These are phyloP conservation scores for Ogataea paradorogensis DNA, from an alignment of 805 yeast genomes.

Conservation along the genomic window DNA sequence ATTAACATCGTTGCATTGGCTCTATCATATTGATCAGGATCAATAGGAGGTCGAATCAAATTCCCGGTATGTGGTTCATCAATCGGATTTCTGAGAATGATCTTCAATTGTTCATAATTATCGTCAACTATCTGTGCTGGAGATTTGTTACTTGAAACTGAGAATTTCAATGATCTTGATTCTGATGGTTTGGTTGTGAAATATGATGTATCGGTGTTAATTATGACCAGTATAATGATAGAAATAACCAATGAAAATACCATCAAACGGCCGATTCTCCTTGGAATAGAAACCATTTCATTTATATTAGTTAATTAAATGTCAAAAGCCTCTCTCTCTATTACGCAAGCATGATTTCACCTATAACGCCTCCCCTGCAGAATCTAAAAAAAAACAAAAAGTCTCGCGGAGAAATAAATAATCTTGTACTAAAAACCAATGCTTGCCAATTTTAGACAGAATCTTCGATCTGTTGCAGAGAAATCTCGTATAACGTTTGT, in stretches of 20 bases:
- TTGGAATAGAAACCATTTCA: conserved; percentile 14
- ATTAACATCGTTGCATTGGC: conserved; percentile 77
- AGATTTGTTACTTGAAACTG: conserved; percentile 7
- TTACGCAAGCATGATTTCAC: conserved; percentile 5
- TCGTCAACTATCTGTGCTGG: conserved; percentile 33
- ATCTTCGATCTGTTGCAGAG: conserved; percentile 1
- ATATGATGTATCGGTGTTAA: conserved; percentile 4
- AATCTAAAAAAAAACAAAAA: no score
- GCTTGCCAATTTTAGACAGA: conserved; percentile 1
- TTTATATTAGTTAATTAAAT: not conserved
- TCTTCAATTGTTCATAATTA: conserved; percentile 39
- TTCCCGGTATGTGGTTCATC: conserved; percentile 46
- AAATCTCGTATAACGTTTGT: conserved; percentile 39
- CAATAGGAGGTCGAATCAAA: conserved; percentile 29
- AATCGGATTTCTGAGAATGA: conserved; percentile 37
- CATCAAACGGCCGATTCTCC: conserved; percentile 11
- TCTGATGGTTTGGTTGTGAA: not conserved
- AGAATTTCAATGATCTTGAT: not conserved
- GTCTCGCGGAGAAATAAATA: not conserved
- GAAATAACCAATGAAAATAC: conserved; percentile 9
- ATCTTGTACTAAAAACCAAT: not conserved
- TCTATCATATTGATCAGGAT: conserved; percentile 30
- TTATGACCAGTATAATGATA: conserved; percentile 5
- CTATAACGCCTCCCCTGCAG: not conserved
- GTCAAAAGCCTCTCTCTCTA: conserved; percentile 8